Evolutionary conservation across 148 eudicot species (phyloP).

Genomic region (Fagopyrum homotropicum): DNA sequence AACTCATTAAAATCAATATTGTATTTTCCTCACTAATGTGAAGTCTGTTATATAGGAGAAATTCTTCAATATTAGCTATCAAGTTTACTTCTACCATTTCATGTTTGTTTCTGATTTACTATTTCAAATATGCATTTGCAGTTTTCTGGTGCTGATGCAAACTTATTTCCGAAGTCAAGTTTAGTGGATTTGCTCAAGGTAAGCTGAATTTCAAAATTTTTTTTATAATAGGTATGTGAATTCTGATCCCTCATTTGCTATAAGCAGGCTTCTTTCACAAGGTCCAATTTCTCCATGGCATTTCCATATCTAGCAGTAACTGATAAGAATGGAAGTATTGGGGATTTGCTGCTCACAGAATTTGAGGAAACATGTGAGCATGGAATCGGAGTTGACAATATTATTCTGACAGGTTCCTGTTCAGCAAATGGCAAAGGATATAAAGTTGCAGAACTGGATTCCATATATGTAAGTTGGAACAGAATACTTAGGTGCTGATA

Average conservation of each 20-base stretch:
- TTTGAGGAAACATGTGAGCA: conserved; percentile 60
- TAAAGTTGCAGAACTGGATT: conserved; percentile 42
- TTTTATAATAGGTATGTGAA: neutral
- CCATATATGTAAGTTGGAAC: conserved; percentile 10
- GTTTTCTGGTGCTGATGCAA: conserved; percentile 35
- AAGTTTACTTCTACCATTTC: neutral
- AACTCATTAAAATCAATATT: neutral
- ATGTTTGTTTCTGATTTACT: neutral
- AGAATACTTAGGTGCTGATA: conserved; percentile 3
- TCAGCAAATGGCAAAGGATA: conserved; percentile 47
- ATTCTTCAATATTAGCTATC: neutral
- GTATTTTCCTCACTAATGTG: neutral
- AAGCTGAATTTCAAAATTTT: conserved; percentile 12
- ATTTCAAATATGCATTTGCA: conserved; percentile 38
- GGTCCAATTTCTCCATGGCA: conserved; percentile 72
- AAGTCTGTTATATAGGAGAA: neutral
- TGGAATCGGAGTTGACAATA: conserved; percentile 37
- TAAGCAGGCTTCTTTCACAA: conserved; percentile 57
- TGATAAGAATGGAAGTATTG: conserved; percentile 49
- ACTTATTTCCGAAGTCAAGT: conserved; percentile 11
- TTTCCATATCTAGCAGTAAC: conserved; percentile 66
- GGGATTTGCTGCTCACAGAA: conserved; percentile 55
- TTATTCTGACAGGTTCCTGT: conserved; percentile 65
- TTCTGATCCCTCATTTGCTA: conserved; percentile 4
- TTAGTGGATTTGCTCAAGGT: conserved; percentile 75